These are phyloP conservation scores for Euphorbia corollata DNA, from an alignment of 441 rosid species.

Conservation along the genomic window DNA sequence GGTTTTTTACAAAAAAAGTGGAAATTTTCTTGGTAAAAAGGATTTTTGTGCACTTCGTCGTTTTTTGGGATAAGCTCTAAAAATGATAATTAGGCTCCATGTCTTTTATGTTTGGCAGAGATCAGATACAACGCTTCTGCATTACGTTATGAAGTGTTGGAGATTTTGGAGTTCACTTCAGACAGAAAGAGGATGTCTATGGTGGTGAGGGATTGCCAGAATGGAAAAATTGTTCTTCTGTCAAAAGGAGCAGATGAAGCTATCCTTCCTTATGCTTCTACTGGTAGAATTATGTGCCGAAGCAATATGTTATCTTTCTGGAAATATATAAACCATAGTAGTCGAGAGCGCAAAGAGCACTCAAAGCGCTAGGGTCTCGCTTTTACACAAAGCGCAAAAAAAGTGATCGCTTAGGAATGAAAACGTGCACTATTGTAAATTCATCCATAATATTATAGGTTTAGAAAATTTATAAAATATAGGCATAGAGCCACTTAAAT, in stretches of 20 bases:
- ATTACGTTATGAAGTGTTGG: conserved; percentile 72
- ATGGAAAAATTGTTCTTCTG: conserved; percentile 68
- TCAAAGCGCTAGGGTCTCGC: no score
- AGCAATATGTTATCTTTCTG: conserved; percentile 14
- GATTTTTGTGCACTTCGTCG: conserved; percentile 24
- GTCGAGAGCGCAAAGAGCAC: no score
- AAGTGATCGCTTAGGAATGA: no score
- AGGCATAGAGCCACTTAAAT: no score
- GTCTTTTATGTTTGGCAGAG: conserved; percentile 44
- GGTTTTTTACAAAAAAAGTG: conserved; percentile 64
- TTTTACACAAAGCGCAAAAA: no score
- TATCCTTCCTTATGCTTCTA: conserved; percentile 64
- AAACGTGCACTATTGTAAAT: no score
- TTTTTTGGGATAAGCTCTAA: conserved; percentile 15
- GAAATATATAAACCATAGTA: background rate
- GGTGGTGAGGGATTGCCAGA: conserved; percentile 72
- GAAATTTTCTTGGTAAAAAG: conserved; percentile 63
- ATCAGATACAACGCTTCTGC: conserved; percentile 53
- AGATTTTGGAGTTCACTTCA: conserved; percentile 92
- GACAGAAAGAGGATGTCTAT: conserved; percentile 98
- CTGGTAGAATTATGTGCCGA: conserved; percentile 45
- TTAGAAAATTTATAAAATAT: no score
- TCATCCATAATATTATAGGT: no score
- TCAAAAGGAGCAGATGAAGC: conserved; percentile 99
- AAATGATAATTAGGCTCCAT: conserved; percentile 13